Evolutionary conservation across 805 yeast species (phyloP), one percentile per base, ranked within the genome.

Genomic region (Saturnispora sekii): DNA sequence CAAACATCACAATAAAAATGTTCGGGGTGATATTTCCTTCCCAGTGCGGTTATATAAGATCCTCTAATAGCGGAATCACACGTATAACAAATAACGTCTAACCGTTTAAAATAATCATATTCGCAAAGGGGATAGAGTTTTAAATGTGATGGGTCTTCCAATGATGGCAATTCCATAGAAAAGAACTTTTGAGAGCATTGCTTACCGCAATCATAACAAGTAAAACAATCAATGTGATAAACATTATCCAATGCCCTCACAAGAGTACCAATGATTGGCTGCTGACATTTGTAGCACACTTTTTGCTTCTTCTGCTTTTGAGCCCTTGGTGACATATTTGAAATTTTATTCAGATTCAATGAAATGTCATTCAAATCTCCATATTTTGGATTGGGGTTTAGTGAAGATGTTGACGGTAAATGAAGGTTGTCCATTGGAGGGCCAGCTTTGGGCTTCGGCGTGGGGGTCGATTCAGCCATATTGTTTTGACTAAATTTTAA

Each of bases 1-100:
- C 98, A 93, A 30, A 86, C 77, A 7, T 83, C 79, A 65, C 98
- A 94, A 45, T 86, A 84, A 64, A 94, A 93, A 64, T 93, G 98
- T 53, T 93, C 96, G 43, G 90, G 81, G 57, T 93, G 97, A 61
- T 87, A 93, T 57, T 90, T 84, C 53, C 81, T 78, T 10, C 95
- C 95, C 55, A 89, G 74, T 0, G 97, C 97, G 1, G 96, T 89
- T 47, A 89, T 88, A 64, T 90, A 90, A 1, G 95, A 84, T 0
- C 97, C 97, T 54, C 96, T 67, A 41, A 94, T 69, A 4, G 96
- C 95, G 21, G 74, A 76, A 51, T 85, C 77, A 65, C 99, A 93
- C 14, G 79, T 84, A 57, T 73, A 75, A 59, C 99, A 93, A n/a
- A 93, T 75, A 42, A 93, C 71, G 46, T 85, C 84, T 46, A 88